Evolutionary conservation across 129 eudicot genomes (phyloP).

Genomic region (Arctium lappa): DNA sequence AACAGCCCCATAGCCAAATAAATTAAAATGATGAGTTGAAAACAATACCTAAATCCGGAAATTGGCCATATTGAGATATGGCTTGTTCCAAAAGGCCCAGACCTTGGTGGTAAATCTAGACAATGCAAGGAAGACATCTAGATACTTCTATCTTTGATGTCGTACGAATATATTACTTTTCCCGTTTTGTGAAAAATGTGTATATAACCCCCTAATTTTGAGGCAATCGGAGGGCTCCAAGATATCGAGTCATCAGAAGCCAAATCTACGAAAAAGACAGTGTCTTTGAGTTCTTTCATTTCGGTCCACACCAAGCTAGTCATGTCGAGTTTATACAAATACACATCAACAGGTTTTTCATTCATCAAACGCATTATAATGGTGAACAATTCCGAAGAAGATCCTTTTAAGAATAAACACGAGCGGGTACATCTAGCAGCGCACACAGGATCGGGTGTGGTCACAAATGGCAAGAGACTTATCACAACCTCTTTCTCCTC

Average conservation of each 20-base stretch:
- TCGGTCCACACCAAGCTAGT: not conserved
- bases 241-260: not conserved
- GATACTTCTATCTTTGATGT: not conserved
- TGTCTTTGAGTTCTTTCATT: not conserved
- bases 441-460: not conserved
- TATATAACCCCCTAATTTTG: not conserved
- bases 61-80: not conserved
- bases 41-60: not conserved
- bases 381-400: not conserved
- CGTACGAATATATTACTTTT: not conserved
- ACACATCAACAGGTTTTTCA: not conserved
- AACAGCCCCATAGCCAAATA: no score
- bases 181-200: not conserved
- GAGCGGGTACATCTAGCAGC: no score
- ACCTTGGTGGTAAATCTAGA: not conserved
- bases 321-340: not conserved
- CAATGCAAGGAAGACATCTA: not conserved
- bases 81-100: not conserved
- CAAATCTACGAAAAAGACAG: not conserved
- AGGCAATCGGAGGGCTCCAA: not conserved
- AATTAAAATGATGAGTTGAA: no score
- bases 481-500: not conserved
- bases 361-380: not conserved
- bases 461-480: not conserved
- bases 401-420: not conserved